phyloP scores from a whole-genome alignment of 371 early-diverging fungal species.

The Zopfochytrium polystomum region DNA sequence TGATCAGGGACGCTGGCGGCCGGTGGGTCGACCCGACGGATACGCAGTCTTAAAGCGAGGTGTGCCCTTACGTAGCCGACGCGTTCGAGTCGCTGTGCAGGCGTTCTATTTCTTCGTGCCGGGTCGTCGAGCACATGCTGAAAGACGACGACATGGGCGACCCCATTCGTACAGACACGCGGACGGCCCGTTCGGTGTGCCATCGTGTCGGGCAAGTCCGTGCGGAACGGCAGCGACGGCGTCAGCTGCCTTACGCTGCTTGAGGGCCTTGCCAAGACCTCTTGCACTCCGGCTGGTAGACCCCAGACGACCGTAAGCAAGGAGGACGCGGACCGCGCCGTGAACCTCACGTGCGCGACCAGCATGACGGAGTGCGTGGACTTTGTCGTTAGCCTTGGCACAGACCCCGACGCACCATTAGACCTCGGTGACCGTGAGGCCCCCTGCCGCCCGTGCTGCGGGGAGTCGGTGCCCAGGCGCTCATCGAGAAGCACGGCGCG shows the following conservation, averaged over 20 bases:
- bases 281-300: neutral
- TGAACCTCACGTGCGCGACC: neutral
- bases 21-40: neutral
- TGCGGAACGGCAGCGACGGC: neutral
- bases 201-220: neutral
- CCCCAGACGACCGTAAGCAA: no score
- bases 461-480: neutral
- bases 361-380: neutral
- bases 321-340: neutral
- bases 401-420: neutral
- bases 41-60: no score
- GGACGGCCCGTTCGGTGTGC: neutral
- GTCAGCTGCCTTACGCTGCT: neutral
- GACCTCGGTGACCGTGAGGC: neutral
- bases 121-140: neutral
- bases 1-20: neutral
- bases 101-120: neutral
- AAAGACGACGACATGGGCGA: neutral
- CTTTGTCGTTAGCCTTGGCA: neutral
- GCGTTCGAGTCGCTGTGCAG: neutral
- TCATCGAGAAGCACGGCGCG: neutral
- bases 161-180: neutral
- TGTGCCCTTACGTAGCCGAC: neutral
- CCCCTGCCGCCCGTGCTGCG: neutral
- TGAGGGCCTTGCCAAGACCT: neutral